Percentiles rank a stretch among this genome's conserved stretches.
phyloP scores from a whole-genome alignment of 2,329 filamentous ascomycete genomes.

The Aspergillus sp. region DNA sequence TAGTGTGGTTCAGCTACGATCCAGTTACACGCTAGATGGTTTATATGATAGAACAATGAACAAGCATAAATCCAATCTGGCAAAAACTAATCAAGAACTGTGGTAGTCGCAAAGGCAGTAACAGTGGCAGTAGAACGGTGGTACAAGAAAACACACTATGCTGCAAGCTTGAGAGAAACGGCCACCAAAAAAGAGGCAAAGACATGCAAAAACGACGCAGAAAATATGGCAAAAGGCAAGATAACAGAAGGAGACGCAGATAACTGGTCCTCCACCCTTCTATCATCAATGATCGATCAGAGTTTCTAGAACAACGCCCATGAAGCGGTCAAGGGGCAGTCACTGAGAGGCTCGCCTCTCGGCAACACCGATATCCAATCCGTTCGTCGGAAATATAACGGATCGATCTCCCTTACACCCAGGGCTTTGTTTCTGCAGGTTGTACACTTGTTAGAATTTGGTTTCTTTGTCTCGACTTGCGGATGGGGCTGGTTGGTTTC shows the following conservation, averaged over 20 bases:
- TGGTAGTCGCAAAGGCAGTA: neutral
- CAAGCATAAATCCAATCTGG: neutral
- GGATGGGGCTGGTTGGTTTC: neutral
- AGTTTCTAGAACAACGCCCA: neutral
- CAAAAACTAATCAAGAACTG: neutral
- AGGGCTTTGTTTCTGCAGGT: neutral
- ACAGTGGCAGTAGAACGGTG: neutral
- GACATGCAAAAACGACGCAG: neutral
- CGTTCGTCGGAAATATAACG: neutral
- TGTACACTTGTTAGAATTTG: neutral
- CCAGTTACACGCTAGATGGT: neutral
- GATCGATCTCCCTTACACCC: neutral
- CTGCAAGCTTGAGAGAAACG: neutral
- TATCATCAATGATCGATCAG: neutral
- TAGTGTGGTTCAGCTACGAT: neutral
- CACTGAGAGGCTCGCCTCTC: neutral
- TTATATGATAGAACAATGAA: neutral
- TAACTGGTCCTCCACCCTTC: neutral
- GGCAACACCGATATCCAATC: neutral
- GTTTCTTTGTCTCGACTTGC: neutral
- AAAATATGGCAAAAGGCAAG: neutral
- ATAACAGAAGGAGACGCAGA: neutral
- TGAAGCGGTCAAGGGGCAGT: neutral
- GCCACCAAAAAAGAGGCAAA: neutral
- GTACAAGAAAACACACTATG: conserved; percentile 1